Evolutionary conservation across 2,329 filamentous ascomycete species (phyloP).

Genomic region (Colletotrichum horii): DNA sequence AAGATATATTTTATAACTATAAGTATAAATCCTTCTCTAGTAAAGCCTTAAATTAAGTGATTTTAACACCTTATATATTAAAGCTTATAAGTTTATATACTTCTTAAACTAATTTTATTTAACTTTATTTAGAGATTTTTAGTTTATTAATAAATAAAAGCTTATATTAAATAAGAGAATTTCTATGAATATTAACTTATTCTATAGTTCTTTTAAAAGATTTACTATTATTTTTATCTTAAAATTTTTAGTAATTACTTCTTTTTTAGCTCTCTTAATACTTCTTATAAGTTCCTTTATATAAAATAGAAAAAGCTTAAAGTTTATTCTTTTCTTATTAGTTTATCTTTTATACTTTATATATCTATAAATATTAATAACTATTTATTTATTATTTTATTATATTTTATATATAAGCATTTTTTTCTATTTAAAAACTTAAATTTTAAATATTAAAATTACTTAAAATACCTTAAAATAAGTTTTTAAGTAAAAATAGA

Average conservation of each 20-base stretch:
- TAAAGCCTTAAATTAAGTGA: too few relatives aligned
- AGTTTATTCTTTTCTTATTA: background rate
- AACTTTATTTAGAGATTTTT: background rate
- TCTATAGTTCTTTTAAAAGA: too few relatives aligned
- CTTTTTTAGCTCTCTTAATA: background rate
- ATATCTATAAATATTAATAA: background rate
- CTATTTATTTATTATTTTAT: background rate
- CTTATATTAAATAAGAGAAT: too few relatives aligned
- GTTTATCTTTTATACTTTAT: background rate
- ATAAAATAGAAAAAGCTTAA: background rate
- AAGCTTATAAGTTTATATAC: background rate
- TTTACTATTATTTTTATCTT: too few relatives aligned
- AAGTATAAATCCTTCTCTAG: too few relatives aligned
- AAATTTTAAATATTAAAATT: too few relatives aligned
- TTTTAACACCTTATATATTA: background rate
- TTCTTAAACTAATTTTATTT: background rate
- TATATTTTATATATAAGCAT: too few relatives aligned
- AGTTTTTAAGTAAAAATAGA: background rate
- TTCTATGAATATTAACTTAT: too few relatives aligned
- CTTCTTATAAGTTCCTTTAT: background rate
- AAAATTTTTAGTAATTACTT: background rate
- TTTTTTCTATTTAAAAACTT: too few relatives aligned
- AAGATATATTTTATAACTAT: too few relatives aligned
- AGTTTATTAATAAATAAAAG: background rate
- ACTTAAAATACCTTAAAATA: too few relatives aligned